Evolutionary conservation across 768 basidiomycete genomes (phyloP).

Genomic region (Boletus reticuloceps): DNA sequence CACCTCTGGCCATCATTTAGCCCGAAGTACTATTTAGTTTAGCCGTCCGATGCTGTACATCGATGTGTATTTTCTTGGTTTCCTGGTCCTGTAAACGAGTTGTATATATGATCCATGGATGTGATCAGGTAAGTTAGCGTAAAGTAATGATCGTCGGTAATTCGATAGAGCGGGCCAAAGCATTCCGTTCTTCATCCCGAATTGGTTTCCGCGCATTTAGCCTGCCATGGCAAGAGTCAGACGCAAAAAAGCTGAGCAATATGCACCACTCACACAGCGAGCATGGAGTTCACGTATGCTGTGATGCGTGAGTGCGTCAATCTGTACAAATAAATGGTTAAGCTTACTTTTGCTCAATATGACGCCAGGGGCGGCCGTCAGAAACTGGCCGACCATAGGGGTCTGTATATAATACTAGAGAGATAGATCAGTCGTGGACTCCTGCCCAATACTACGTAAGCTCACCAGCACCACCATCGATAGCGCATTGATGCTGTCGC

Average conservation of each 20-base stretch:
- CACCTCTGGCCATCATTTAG: background rate
- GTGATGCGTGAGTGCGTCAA: background rate
- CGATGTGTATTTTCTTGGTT: background rate
- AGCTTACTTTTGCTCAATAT: conserved; percentile 15
- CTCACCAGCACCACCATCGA: conserved; percentile 11
- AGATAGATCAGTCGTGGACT: background rate
- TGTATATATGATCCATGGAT: too few species aligned
- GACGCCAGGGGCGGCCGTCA: conserved; percentile 5
- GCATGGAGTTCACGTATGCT: conserved; percentile 24
- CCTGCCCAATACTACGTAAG: background rate
- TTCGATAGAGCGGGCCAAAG: background rate
- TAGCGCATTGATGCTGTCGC: conserved; percentile 9
- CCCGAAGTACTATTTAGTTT: background rate
- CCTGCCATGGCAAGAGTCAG: background rate
- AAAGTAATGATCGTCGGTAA: conserved; percentile 1
- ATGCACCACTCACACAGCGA: conserved; percentile 16
- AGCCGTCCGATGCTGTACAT: background rate
- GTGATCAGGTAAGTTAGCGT: too few species aligned
- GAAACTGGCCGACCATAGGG: background rate
- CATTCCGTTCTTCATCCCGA: conserved; percentile 8
- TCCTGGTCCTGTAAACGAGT: too few species aligned
- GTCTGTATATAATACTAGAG: conserved; percentile 10
- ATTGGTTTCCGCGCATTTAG: conserved; percentile 10
- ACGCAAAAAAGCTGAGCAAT: background rate
- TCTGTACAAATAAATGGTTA: background rate